phyloP scores from a whole-genome alignment of 1,139 yeast genomes.

The Protomyces gravidus region DNA sequence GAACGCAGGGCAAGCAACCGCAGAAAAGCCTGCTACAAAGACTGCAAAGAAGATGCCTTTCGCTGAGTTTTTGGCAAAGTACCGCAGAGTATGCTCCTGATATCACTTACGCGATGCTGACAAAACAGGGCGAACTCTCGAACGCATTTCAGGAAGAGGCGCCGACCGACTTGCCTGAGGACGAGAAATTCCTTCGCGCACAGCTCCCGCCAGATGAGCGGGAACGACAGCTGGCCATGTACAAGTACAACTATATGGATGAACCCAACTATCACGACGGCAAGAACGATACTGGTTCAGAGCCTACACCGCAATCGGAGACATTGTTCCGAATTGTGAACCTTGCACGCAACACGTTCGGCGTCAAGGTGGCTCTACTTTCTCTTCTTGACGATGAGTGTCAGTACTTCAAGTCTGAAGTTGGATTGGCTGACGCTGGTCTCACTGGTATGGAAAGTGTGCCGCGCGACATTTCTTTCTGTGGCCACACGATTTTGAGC shows the following conservation, averaged over 20 bases:
- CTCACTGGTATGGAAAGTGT: slow-evolving; percentile 22
- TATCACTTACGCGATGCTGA: neutral
- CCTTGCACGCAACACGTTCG: slow-evolving; percentile 24
- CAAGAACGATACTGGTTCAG: slow-evolving; percentile 9
- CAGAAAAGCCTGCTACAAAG: slow-evolving; percentile 1
- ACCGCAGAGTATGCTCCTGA: slow-evolving; percentile 5
- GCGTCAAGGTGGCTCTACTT: slow-evolving; percentile 19
- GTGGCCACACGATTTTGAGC: slow-evolving; percentile 33
- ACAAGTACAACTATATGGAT: slow-evolving; percentile 13
- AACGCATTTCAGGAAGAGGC: slow-evolving; percentile 5
- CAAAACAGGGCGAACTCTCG: slow-evolving; percentile 11
- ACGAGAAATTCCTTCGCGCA: slow-evolving; percentile 22
- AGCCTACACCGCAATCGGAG: slow-evolving; percentile 14
- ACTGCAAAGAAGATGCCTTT: slow-evolving; percentile 15
- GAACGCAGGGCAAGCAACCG: neutral
- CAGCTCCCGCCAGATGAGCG: slow-evolving; percentile 14
- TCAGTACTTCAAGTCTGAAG: slow-evolving; percentile 28
- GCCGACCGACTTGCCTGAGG: slow-evolving; percentile 26
- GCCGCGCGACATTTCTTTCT: slow-evolving; percentile 33
- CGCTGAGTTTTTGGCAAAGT: slow-evolving; percentile 18
- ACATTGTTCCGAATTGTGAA: slow-evolving; percentile 26
- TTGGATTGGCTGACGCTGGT: slow-evolving; percentile 17
- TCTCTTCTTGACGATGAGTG: slow-evolving; percentile 24
- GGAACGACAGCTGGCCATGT: slow-evolving; percentile 18
- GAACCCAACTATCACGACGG: slow-evolving; percentile 23